Evolutionary conservation across 495 filamentous ascomycete species (phyloP).

Genomic region (Hypomontagnella monticulosa): DNA sequence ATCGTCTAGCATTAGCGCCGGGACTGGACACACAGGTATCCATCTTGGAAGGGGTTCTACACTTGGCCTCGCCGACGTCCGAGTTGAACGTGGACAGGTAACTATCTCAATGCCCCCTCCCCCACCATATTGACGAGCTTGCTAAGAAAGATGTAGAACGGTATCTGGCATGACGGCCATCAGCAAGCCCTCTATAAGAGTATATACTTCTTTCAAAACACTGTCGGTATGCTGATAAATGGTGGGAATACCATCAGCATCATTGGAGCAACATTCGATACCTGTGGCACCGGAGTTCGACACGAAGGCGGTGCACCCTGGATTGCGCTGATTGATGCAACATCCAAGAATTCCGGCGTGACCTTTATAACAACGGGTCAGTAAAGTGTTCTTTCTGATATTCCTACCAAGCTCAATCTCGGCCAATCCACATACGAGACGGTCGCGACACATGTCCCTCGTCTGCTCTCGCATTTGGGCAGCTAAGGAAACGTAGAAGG

Average conservation of each 20-base stretch:
- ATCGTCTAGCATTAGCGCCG: conserved; percentile 49
- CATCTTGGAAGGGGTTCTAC: conserved; percentile 66
- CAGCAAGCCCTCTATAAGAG: conserved; percentile 79
- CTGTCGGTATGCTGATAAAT: conserved; percentile 69
- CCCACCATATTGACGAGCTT: not conserved
- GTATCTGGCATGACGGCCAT: conserved; percentile 67
- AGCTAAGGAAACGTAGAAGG: not conserved
- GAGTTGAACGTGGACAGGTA: conserved; percentile 53
- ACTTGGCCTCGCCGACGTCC: conserved; percentile 48
- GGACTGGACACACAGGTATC: conserved; percentile 68
- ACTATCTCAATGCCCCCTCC: not conserved
- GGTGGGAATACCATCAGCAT: conserved; percentile 66
- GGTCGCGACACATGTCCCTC: no score
- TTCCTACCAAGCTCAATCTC: not conserved
- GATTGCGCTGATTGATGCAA: conserved; percentile 53
- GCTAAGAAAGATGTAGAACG: conserved; percentile 44
- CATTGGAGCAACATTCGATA: conserved; percentile 59
- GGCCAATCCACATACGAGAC: no score
- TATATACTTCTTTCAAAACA: conserved; percentile 65
- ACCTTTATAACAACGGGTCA: conserved; percentile 48
- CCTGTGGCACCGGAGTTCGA: conserved; percentile 65
- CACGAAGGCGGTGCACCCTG: conserved; percentile 59
- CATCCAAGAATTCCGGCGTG: conserved; percentile 53
- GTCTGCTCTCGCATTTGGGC: no score
- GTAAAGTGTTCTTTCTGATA: not conserved